Evolutionary conservation across 441 rosid genomes (phyloP).

Genomic region (Syzygium syzygioides): DNA sequence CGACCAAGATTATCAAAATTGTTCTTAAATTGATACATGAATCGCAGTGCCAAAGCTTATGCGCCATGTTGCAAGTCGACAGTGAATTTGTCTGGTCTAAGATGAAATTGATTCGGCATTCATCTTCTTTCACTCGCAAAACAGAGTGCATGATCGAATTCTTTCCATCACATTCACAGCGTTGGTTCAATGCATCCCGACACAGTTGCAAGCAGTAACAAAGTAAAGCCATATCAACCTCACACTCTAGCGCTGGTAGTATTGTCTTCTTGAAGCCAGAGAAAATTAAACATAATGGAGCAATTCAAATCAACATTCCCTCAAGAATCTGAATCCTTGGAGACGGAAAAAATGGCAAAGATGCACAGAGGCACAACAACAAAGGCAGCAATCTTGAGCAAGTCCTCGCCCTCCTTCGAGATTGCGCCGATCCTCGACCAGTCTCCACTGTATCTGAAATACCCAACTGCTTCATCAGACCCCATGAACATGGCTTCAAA

Average conservation of each 20-base stretch:
- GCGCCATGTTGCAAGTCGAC: not conserved
- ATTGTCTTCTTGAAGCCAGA: not conserved
- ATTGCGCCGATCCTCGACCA: slow-evolving; percentile 93
- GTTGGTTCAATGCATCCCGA: not conserved
- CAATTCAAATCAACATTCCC: not conserved
- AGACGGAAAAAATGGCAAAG: slow-evolving; percentile 34
- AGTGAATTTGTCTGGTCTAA: rapidly evolving
- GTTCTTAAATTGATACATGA: not conserved
- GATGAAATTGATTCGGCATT: not conserved
- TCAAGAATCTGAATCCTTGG: slow-evolving; percentile 22
- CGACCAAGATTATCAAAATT: not conserved
- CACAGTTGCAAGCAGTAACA: not conserved
- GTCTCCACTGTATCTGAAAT: slow-evolving; percentile 71
- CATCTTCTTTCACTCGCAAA: not conserved
- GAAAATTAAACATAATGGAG: not conserved
- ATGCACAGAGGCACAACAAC: slow-evolving; percentile 60
- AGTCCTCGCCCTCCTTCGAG: slow-evolving; percentile 53
- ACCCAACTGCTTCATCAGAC: not conserved
- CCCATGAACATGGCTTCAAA: not conserved
- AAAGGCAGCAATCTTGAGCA: slow-evolving; percentile 60
- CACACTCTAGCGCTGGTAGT: not conserved
- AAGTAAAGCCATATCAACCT: not conserved
- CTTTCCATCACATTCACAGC: not conserved
- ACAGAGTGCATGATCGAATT: not conserved
- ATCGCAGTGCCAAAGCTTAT: not conserved